Base-by-base conservation (phyloP, 805 yeast species). In the Candida golubevii region DNA sequence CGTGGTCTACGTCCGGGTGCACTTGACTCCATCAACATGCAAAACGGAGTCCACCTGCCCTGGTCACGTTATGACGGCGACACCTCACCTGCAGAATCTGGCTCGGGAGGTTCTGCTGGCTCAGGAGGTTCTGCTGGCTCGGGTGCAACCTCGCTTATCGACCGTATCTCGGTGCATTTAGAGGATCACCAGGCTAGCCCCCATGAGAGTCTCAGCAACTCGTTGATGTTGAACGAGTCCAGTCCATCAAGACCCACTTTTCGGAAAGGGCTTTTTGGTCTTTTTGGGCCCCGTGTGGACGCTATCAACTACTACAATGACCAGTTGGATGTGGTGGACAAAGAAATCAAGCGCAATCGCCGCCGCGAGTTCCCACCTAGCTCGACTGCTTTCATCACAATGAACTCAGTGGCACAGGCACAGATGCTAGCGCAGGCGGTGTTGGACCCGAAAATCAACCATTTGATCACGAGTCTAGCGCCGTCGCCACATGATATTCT, bases 381-480 rank as follows among this genome's bases (percentile, higher is more conserved):
- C 0, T 88, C 95, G 27, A 84, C 91, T 0, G 97, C 98, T 0
- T 91, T 91, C 63, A 80, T 91, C 8, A 93, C 98, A 0, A 86
- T 91, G 96, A 91, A 87, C 51, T 78, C 93, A 0, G 97, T 89
- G 3, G 96, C 97, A 0, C 83, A 89, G 53, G 97, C 98, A 2
- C 99, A 91, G 62, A 84, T 89, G 87, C 83, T 93, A 27, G 97
- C 97, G 0, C 99, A 93, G 62, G 93, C 97, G 0, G 90, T 91
- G 0, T 63, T 93, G 46, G 97, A 90, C 59, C 97, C 97, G 0
- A 77, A 86, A 45, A 88, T 93, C 7, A 83, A 86, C 59, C 86
- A 82, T 46, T 69, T 93, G 42, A 86, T 90, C 31, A 85, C 96
- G 4, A 72, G 78, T 34, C 67, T 89, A 45, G 98, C 98, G 0